Conservation (phyloP, 2,329 filamentous ascomycete genomes). For the Penicillium sp. region DNA sequence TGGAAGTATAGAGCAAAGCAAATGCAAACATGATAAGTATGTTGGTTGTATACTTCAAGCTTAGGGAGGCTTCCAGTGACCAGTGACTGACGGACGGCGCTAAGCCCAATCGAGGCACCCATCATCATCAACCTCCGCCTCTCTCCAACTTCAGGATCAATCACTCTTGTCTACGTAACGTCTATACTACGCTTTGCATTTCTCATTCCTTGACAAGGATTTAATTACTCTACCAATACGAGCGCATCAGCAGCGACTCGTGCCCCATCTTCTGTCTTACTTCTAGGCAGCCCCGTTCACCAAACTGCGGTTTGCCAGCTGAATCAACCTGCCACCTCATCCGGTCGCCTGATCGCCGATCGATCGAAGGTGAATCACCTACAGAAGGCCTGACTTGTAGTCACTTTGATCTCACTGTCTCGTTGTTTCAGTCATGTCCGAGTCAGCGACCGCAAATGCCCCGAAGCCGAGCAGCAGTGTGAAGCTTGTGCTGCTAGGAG, state of each 20-base stretch:
- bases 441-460: constrained; percentile 62
- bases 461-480: constrained; percentile 99
- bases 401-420: constrained; percentile 3
- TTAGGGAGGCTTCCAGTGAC: constrained; percentile 29
- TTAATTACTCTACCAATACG: constrained; percentile 6
- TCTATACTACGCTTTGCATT: constrained; percentile 6
- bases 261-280: constrained; percentile 20
- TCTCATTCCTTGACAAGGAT: constrained; percentile 9
- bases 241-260: constrained; percentile 4
- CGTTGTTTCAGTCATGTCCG: constrained; percentile 58
- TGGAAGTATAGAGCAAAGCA: neutral
- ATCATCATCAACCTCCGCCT: constrained; percentile 28
- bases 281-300: constrained; percentile 21
- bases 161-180: constrained; percentile 11
- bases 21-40: neutral
- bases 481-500: constrained; percentile 95
- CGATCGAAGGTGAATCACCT: constrained; percentile 22
- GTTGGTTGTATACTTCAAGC: constrained; percentile 1
- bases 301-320: constrained; percentile 17
- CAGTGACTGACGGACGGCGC: constrained; percentile 29
- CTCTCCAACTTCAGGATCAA: constrained; percentile 6
- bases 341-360: constrained; percentile 25
- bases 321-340: constrained; percentile 21
- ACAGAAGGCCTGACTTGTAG: constrained; percentile 31
- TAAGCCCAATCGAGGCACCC: constrained; percentile 26